Base-by-base conservation (phyloP, 1,284 basidiomycete genomes). In the Somion occarium region DNA sequence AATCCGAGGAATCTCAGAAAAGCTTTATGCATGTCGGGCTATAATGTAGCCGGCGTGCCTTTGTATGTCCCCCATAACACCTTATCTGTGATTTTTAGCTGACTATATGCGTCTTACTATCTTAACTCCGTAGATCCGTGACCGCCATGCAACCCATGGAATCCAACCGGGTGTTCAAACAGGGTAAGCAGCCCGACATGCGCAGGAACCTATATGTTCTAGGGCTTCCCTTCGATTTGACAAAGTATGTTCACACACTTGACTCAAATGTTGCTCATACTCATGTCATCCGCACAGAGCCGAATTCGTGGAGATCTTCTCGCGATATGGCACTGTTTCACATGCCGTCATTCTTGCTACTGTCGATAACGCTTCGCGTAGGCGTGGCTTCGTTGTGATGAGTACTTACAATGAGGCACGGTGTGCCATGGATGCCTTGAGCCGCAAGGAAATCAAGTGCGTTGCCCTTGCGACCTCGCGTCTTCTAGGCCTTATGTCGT, bases 311-410 rank as follows among this genome's bases (percentile, higher is more conserved):
- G 70, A 73, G 41, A 59, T 84, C 3, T 90, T 86, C 61, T 76
- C 78, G 50, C 75, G 71, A 12, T 83, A 78, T 58, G 87, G 87
- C 30, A 75, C 69, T 7, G 85, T 90, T 9, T 67, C 75, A 1
- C 87, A 90, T 62, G 83, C 80, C 38, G 87, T 90, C 23, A 86
- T 90, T 46, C 73, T 90, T 22, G 88, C 87, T 4, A 90, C 88
- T 2, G 79, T 88, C 37, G 87, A 90, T 60, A 87, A 85, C 56
- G 83, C 86, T 43, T 90, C 87, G 37, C 80, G 87, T 48, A 78
- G 87, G 46, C 83, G 87, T 44, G 87, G 88, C 2, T 90, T 90
- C 62, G 72, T 90, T 27, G 87, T 90, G 23, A 89, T 90, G 87
- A 79, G 79, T 24, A 71, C 70, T 20, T 79, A 89, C 57, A 75